Conservation (phyloP, 306 rosid species). For the Leucaena leucocephala region DNA sequence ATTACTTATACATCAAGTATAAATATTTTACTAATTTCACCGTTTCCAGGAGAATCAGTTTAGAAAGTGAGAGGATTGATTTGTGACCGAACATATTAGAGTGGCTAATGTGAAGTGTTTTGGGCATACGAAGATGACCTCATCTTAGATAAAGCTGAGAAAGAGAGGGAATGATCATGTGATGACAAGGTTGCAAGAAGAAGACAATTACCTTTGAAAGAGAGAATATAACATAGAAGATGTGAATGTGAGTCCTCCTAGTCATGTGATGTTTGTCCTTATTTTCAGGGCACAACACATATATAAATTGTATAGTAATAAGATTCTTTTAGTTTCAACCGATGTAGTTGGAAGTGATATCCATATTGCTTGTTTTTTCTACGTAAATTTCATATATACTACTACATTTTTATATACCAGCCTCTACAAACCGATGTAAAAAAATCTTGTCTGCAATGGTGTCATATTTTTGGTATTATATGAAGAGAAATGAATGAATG, state of each 20-base stretch:
- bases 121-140: background rate
- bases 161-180: background rate
- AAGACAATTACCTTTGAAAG: background rate
- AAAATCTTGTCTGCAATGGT: background rate
- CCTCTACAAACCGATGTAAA: too few species aligned
- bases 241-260: background rate
- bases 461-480: background rate
- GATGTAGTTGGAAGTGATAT: too few species aligned
- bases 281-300: background rate
- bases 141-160: background rate
- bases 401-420: too few species aligned
- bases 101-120: conserved; percentile 11
- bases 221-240: background rate
- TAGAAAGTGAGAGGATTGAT: background rate
- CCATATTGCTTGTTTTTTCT: too few species aligned
- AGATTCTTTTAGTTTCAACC: too few species aligned
- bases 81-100: background rate
- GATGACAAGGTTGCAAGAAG: background rate
- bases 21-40: too few species aligned
- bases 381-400: too few species aligned
- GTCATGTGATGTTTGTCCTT: conserved; percentile 25
- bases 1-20: too few species aligned
- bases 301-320: too few species aligned
- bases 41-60: too few species aligned
- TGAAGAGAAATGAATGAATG: background rate